These are phyloP conservation scores for Capillidium rhysosporum DNA, from an alignment of 371 early-diverging fungal genomes.

Conservation along the genomic window DNA sequence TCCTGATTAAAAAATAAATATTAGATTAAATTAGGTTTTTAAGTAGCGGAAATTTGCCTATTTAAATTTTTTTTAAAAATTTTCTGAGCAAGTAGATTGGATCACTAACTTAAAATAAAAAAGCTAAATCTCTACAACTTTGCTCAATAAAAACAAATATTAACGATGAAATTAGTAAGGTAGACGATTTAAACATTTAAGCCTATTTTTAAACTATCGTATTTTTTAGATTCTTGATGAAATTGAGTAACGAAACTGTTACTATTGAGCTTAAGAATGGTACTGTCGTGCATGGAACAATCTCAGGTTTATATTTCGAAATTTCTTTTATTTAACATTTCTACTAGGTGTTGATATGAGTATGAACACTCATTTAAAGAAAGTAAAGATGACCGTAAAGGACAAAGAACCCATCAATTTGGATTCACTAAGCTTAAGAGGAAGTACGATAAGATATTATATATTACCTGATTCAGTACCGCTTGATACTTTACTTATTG, in stretches of 20 bases:
- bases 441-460: constrained; percentile 86
- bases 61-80: too few species aligned
- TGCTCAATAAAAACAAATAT: too few species aligned
- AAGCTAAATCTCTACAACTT: too few species aligned
- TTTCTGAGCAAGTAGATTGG: too few species aligned
- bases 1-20: too few species aligned
- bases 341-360: constrained; percentile 90
- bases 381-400: constrained; percentile 94
- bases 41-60: too few species aligned
- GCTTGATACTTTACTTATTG: constrained; percentile 86
- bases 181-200: not conserved
- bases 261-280: constrained; percentile 93
- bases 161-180: not conserved
- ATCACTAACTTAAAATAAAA: too few species aligned
- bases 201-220: not conserved
- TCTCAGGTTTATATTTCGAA: constrained; percentile 34
- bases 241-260: constrained; percentile 82
- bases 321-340: not conserved
- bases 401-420: constrained; percentile 75
- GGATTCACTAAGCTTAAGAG: constrained; percentile 82
- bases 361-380: constrained; percentile 97
- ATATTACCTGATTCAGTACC: constrained; percentile 90
- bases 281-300: constrained; percentile 84
- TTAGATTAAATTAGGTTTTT: too few species aligned
- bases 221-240: constrained; percentile 72